Conservation (phyloP, 2,329 filamentous ascomycete species). For the Pleochaeta shiraiana region DNA sequence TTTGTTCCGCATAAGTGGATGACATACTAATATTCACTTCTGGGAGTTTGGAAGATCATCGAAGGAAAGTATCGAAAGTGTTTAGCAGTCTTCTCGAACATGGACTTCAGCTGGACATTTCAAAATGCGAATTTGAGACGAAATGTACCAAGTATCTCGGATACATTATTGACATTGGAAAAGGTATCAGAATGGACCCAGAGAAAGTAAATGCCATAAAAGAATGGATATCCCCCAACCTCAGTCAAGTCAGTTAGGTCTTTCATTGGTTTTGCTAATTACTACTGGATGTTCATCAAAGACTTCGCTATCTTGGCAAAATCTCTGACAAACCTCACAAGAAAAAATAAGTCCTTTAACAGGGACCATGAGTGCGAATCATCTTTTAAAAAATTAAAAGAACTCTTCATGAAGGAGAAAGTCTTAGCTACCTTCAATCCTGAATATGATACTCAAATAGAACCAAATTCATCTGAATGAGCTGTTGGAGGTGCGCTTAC, state of each 20-base stretch:
- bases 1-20: background rate
- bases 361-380: background rate
- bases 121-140: background rate
- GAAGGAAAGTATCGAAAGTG: background rate
- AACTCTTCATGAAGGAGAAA: background rate
- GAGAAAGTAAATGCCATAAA: background rate
- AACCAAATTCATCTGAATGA: background rate
- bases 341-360: background rate
- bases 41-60: background rate
- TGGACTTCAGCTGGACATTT: background rate
- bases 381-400: background rate
- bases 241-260: conserved; percentile 1
- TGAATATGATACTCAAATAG: background rate
- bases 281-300: conserved; percentile 1
- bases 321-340: conserved; percentile 1
- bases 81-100: background rate
- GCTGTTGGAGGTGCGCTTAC: background rate
- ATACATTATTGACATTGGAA: background rate
- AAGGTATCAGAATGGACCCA: background rate
- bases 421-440: background rate
- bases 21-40: background rate
- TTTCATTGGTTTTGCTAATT: conserved; percentile 3
- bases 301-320: background rate
- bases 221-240: background rate
- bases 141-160: background rate